Conservation (phyloP, 345 rosid species). For the Eucalyptus coolabah region DNA sequence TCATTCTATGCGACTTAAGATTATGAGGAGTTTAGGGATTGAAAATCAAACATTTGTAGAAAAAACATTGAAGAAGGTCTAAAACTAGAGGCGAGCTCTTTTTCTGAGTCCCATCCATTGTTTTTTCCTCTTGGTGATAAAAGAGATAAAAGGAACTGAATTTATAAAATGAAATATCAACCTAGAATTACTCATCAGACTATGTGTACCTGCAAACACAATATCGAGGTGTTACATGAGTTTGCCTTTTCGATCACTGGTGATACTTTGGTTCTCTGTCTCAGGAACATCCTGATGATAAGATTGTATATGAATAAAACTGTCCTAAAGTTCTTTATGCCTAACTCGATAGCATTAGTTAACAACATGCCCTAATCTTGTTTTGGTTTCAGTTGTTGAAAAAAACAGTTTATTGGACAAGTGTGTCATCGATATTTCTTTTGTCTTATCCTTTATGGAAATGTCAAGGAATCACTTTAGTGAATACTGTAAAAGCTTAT, state of each 20-base stretch:
- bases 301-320: background rate
- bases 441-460: background rate
- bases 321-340: background rate
- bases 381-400: background rate
- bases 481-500: background rate
- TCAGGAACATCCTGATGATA: background rate
- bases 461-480: background rate
- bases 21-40: background rate
- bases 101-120: background rate
- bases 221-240: background rate
- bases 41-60: background rate
- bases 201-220: background rate
- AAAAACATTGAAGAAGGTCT: background rate
- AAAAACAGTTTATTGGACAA: background rate
- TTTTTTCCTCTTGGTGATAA: background rate
- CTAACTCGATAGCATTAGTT: background rate
- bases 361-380: background rate
- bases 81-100: background rate
- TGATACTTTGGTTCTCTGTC: background rate
- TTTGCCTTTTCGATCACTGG: background rate
- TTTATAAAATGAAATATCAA: background rate
- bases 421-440: background rate
- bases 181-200: background rate
- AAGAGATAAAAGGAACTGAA: background rate
- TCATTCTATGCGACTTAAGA: background rate